Conservation (phyloP, 768 basidiomycete species). For the Trametes maxima region DNA sequence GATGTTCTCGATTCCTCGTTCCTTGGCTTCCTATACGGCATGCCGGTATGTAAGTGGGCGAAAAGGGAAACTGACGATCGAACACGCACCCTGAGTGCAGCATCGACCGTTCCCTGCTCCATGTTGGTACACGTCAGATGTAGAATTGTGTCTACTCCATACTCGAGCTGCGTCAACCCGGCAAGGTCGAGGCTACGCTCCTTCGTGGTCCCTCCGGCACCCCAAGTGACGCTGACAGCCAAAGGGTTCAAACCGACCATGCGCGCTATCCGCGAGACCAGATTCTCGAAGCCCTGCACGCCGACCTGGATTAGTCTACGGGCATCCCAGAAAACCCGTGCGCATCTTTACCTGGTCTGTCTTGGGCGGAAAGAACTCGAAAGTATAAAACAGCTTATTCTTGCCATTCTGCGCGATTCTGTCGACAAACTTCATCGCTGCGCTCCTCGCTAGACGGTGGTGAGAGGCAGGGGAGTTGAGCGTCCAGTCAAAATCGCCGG, state of each 20-base stretch:
- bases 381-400: conserved; percentile 78
- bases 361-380: conserved; percentile 97
- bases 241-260: conserved; percentile 76
- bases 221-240: conserved; percentile 95
- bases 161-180: conserved; percentile 67
- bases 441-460: neutral
- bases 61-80: neutral
- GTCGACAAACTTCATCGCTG: conserved; percentile 70
- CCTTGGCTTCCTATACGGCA: conserved; percentile 65
- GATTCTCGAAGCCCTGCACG: conserved; percentile 84
- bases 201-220: conserved; percentile 91
- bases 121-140: conserved; percentile 99
- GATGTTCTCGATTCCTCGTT: conserved; percentile 82
- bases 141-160: conserved; percentile 84
- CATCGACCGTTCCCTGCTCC: conserved; percentile 84
- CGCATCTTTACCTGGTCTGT: conserved; percentile 71
- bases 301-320: conserved; percentile 9
- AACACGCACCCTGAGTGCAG: conserved; percentile 70
- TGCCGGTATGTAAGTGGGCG: neutral
- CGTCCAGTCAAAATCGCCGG: conserved; percentile 20
- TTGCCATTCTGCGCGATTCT: conserved; percentile 55
- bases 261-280: conserved; percentile 84
- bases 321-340: conserved; percentile 4
- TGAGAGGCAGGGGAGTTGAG: neutral
- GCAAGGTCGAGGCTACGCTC: conserved; percentile 89